Evolutionary conservation across 2,329 filamentous ascomycete genomes (phyloP).

Genomic region (Botrytis porri): DNA sequence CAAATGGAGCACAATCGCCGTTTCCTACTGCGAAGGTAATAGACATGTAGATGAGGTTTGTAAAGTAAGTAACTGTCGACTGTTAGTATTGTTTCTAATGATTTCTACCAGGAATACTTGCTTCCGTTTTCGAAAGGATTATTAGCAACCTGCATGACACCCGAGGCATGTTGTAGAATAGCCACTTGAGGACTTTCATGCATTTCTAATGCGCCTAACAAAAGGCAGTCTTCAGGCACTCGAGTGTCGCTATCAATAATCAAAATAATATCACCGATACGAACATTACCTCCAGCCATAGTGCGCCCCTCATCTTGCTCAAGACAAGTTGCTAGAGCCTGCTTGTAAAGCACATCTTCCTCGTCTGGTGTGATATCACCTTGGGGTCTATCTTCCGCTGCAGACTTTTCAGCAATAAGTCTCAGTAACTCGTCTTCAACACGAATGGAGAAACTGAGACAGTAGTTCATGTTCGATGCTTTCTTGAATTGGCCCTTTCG

Average conservation of each 20-base stretch:
- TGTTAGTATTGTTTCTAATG: not conserved
- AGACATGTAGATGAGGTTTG: constrained; percentile 71
- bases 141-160: constrained; percentile 72
- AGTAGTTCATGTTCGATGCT: constrained; percentile 75
- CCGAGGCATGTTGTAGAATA: constrained; percentile 69
- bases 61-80: constrained; percentile 67
- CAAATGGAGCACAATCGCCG: constrained; percentile 63
- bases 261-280: constrained; percentile 62
- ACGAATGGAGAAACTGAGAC: constrained; percentile 35
- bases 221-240: constrained; percentile 37
- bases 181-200: constrained; percentile 65
- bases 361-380: constrained; percentile 36
- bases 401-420: constrained; percentile 18
- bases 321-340: constrained; percentile 49
- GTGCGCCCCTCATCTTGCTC: constrained; percentile 49
- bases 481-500: constrained; percentile 68
- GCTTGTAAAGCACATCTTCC: constrained; percentile 48
- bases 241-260: constrained; percentile 69
- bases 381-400: constrained; percentile 6
- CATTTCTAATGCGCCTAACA: constrained; percentile 61
- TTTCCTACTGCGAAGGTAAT: constrained; percentile 69
- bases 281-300: constrained; percentile 59
- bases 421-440: constrained; percentile 47
- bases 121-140: constrained; percentile 70
- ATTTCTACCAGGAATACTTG: constrained; percentile 7